Evolutionary conservation across 2,329 filamentous ascomycete species (phyloP).

Genomic region (Alternaria solani): DNA sequence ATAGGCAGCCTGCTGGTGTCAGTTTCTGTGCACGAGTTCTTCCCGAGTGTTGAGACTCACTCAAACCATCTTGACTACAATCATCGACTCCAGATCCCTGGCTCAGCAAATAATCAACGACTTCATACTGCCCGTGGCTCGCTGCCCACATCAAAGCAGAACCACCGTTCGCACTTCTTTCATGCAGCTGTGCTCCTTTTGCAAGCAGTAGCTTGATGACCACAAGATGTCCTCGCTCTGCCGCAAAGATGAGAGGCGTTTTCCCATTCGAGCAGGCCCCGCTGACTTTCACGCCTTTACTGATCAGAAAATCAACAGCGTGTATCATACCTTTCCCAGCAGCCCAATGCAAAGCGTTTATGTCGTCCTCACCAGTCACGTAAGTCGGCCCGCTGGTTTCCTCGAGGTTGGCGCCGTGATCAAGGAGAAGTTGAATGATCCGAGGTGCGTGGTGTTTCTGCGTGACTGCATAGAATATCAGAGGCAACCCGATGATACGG

Average conservation of each 20-base stretch:
- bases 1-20: slow-evolving; percentile 22
- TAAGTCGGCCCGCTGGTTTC: slow-evolving; percentile 6
- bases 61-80: slow-evolving; percentile 17
- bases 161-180: slow-evolving; percentile 18
- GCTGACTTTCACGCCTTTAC: slow-evolving; percentile 26
- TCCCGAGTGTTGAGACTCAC: slow-evolving; percentile 16
- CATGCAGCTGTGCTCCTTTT: slow-evolving; percentile 28
- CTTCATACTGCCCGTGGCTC: slow-evolving; percentile 20
- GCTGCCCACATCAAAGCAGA: slow-evolving; percentile 29
- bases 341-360: slow-evolving; percentile 33
- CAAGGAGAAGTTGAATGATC: slow-evolving; percentile 28
- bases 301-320: slow-evolving; percentile 27
- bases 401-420: slow-evolving; percentile 24
- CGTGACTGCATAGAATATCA: slow-evolving; percentile 24
- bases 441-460: slow-evolving; percentile 7
- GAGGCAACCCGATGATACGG: slow-evolving; percentile 11
- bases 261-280: slow-evolving; percentile 19
- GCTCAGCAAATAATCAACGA: slow-evolving; percentile 24
- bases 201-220: slow-evolving; percentile 27
- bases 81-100: slow-evolving; percentile 23
- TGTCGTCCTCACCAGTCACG: neutral
- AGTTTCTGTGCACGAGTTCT: neutral
- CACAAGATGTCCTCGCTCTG: slow-evolving; percentile 23
- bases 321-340: slow-evolving; percentile 20
- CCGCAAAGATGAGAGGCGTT: slow-evolving; percentile 33